Percentiles rank a stretch among this genome's conserved stretches.
These are phyloP conservation scores for Exobasidium rhododendri DNA, from an alignment of 1,284 basidiomycete species.

Conservation along the genomic window DNA sequence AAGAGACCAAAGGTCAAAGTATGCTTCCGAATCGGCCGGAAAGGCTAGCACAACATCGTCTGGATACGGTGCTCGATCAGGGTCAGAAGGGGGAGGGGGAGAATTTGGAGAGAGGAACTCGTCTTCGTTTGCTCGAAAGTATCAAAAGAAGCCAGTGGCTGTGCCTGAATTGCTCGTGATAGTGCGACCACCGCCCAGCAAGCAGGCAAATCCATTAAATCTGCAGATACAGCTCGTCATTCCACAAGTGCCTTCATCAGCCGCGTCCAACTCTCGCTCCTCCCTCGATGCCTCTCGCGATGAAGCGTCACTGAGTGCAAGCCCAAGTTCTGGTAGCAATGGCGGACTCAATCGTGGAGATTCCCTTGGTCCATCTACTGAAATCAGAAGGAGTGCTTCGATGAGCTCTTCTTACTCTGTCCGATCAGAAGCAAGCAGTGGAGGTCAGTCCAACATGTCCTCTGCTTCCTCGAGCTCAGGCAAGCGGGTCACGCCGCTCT, in stretches of 20 bases:
- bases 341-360: background rate
- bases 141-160: slow-evolving; percentile 13
- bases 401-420: slow-evolving; percentile 23
- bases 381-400: slow-evolving; percentile 29
- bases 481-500: slow-evolving; percentile 81
- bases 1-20: background rate
- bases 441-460: slow-evolving; percentile 52
- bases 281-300: slow-evolving; percentile 13
- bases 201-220: slow-evolving; percentile 81
- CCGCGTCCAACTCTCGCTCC: background rate
- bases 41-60: background rate
- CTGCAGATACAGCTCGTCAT: slow-evolving; percentile 84
- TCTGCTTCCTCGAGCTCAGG: slow-evolving; percentile 42
- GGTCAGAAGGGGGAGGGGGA: slow-evolving; percentile 7
- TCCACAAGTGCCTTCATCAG: background rate
- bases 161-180: slow-evolving; percentile 49
- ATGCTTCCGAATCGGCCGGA: slow-evolving; percentile 8
- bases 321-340: background rate
- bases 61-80: slow-evolving; percentile 4
- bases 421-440: slow-evolving; percentile 12
- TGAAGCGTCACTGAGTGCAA: background rate
- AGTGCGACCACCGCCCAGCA: slow-evolving; percentile 73
- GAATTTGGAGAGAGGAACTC: slow-evolving; percentile 5
- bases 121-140: background rate
- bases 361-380: slow-evolving; percentile 2